Evolutionary conservation across 2,329 filamentous ascomycete species (phyloP), one percentile per base, ranked within the genome.

Genomic region (Sclerotinia sclerotiorum): DNA sequence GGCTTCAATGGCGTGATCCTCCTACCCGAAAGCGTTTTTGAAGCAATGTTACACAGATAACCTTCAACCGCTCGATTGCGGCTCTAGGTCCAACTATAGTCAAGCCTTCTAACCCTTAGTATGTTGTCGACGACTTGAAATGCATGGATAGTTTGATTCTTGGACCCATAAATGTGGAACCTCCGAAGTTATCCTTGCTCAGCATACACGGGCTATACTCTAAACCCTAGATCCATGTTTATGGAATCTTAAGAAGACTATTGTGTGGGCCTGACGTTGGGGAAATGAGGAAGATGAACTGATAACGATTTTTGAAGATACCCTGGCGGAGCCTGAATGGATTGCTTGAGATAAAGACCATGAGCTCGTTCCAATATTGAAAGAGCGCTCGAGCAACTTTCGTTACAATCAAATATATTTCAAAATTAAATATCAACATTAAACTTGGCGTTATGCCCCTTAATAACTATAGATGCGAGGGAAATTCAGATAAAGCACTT

Each of bases 221-320:
- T 27, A 39, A 51, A 27, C 60, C 60, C 60, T 51, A 49, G 29
- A 62, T 62, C 60, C 60, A 51, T 62, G 60, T 19, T 62, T 39
- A 39, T 39, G 29, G 46, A 62, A 62, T 39, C 51, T 39, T 39
- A 32, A 62, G 46, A 51, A 27, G 48, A 51, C 46, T 62, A n/a
- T 62, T 13, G 10, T 62, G 46, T 51, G 29, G 49, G 35, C 29
- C 52, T 58, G 32, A 51, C 24, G 17, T 24, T 67, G 65, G 55
- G 65, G 65, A 61, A 52, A 51, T 48, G 60, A 62, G 44, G 27
- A 60, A 60, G 21, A 61, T 44, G 55, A 44, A 51, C 42, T 61
- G 55, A 61, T 67, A 67, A 67, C 54, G 54, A 67, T n/a, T 44
- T 39, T 35, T 49, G 32, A n/a, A n/a, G 27, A 42, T 27, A 62